A percentile compares a stretch with the other conserved stretches of the same genome.
Conservation (phyloP, 169 alveolate species). For the Besnoitia besnoiti region DNA sequence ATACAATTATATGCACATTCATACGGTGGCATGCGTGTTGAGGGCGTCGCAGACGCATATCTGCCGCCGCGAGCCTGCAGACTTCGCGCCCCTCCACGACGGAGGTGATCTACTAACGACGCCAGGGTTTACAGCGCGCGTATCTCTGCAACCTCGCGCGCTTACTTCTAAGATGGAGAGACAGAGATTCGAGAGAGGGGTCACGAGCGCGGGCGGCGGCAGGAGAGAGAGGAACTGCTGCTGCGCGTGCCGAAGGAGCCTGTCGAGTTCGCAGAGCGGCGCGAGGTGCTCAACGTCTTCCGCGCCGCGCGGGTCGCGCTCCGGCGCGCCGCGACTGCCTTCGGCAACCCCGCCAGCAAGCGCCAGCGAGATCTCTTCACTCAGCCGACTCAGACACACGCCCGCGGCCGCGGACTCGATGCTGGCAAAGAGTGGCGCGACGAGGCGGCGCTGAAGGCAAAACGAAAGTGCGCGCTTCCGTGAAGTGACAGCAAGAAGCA, state of each 20-base stretch:
- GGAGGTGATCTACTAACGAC: no score
- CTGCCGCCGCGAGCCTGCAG: no score
- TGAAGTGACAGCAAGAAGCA: no score
- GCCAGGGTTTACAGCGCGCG: background rate
- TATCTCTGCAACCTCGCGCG: background rate
- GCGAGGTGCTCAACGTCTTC: background rate
- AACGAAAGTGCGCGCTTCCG: background rate
- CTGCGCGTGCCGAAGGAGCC: constrained; percentile 16
- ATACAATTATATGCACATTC: background rate
- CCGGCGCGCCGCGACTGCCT: background rate
- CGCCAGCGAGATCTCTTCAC: background rate
- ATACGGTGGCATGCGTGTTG: no score
- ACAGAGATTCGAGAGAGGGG: constrained; percentile 17
- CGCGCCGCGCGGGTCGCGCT: background rate
- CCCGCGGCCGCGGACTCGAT: background rate
- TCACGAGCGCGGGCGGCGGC: background rate
- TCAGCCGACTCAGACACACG: background rate
- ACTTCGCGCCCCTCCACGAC: no score
- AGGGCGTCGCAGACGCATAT: no score
- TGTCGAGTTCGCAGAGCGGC: background rate
- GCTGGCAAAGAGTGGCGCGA: background rate
- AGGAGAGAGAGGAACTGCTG: constrained; percentile 20
- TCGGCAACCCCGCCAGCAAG: background rate
- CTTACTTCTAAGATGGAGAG: background rate
- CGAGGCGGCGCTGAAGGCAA: background rate